These are phyloP conservation scores for Citrus maxima DNA, from an alignment of 345 rosid species.

Conservation along the genomic window DNA sequence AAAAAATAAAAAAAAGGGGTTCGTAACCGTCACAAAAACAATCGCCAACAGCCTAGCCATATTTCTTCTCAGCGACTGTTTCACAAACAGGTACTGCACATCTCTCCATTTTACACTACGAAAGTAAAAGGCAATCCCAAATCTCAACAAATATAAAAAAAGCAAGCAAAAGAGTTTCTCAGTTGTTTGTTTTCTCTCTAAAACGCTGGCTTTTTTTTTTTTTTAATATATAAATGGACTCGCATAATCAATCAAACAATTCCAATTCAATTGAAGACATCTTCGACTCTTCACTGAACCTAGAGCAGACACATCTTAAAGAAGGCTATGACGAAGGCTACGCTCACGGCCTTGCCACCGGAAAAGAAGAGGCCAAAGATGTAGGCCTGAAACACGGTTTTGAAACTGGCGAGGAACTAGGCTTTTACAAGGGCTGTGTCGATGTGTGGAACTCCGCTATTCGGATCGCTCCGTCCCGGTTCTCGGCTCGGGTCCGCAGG, in stretches of 20 bases:
- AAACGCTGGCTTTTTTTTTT: neutral
- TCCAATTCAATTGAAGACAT: conserved; percentile 39
- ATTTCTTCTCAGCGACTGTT: neutral
- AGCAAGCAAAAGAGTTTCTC: no score
- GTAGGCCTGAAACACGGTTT: conserved; percentile 66
- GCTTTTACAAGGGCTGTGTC: conserved; percentile 76
- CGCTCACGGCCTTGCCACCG: conserved; percentile 46
- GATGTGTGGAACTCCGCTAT: conserved; percentile 62
- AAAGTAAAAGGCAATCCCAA: neutral
- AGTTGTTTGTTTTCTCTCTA: neutral
- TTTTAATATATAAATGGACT: conserved; percentile 15
- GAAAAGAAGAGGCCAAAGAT: conserved; percentile 56
- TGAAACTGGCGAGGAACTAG: conserved; percentile 73
- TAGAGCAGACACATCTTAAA: conserved; percentile 55
- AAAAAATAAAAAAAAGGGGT: no score
- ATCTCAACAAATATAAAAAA: neutral
- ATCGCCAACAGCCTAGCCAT: neutral
- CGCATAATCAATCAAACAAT: conserved; percentile 9
- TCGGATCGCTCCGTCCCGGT: conserved; percentile 38
- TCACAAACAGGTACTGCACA: neutral
- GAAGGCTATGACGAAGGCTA: conserved; percentile 77
- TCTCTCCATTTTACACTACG: neutral
- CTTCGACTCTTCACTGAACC: conserved; percentile 47
- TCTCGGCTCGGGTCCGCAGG: conserved; percentile 56
- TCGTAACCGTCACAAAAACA: neutral